Evolutionary conservation across 257 asterid species (phyloP).

Genomic region (Ehretia macrophylla): DNA sequence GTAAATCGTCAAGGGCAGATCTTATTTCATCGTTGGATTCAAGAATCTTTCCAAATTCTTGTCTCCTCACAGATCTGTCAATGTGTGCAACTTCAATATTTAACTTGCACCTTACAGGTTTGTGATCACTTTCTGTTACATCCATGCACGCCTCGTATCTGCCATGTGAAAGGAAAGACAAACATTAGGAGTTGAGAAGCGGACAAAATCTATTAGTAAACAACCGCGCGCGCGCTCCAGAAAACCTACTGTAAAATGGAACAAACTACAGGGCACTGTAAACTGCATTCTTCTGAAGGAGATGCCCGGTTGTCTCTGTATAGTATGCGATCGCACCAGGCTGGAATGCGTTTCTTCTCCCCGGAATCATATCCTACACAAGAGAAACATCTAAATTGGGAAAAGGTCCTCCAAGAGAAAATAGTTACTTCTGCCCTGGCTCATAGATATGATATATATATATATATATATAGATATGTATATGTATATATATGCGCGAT

Average conservation of each 20-base stretch:
- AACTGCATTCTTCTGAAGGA: slow-evolving; percentile 45
- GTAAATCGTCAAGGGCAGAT: slow-evolving; percentile 41
- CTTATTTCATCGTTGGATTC: slow-evolving; percentile 35
- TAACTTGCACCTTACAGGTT: slow-evolving; percentile 74
- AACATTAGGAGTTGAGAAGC: background rate
- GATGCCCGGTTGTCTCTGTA: slow-evolving; percentile 60
- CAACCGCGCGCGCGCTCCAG: background rate
- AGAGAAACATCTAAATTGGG: background rate
- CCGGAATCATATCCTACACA: slow-evolving; percentile 77
- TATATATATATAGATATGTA: background rate
- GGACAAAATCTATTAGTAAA: no score
- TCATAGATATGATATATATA: background rate
- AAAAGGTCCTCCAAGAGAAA: background rate
- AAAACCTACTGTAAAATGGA: slow-evolving; percentile 59
- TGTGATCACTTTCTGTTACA: slow-evolving; percentile 81
- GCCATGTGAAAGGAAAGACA: background rate
- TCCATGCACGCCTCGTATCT: slow-evolving; percentile 85
- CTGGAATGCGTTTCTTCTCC: slow-evolving; percentile 83
- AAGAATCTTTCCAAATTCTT: slow-evolving; percentile 53
- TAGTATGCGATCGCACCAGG: slow-evolving; percentile 82
- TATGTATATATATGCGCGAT: background rate
- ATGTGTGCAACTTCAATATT: slow-evolving; percentile 60
- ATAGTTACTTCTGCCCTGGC: background rate
- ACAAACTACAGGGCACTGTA: slow-evolving; percentile 70
- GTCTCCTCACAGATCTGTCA: slow-evolving; percentile 69